Base-by-base conservation (phyloP, 805 yeast genomes). In the Yarrowia sp. region DNA sequence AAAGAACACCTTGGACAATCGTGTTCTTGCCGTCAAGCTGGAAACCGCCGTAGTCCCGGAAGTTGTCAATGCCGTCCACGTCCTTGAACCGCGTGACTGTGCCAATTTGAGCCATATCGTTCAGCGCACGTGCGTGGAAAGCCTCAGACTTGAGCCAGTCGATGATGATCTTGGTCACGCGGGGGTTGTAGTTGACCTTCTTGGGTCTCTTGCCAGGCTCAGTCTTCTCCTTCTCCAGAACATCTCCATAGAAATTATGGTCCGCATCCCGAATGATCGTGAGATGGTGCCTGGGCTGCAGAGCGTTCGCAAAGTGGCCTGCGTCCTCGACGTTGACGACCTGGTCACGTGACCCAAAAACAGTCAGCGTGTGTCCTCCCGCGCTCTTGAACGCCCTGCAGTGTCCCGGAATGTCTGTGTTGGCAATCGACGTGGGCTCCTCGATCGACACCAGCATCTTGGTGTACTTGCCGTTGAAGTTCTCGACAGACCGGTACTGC, bases 31-130 rank as follows among this genome's bases (percentile, higher is more conserved):
- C 70, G 8, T 65, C 65, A 10, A 53, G 73, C 60, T 72, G 74
- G 82, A 87, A 90, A 13, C 96, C 96, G 1, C 96, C 97, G 62
- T 86, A 70, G 68, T 90, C 96, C 65, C 97, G 78, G 68, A 88
- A 86, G 68, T 90, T 90, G 39, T 80, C 72, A 19, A 88, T 81
- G 0, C 91, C 92, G 6, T 86, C 88, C 19, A 88, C 79, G 0
- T 72, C 58, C 65, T 83, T 83, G 86, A 88, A 85, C 63, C 92
- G 74, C 1, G 83, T 73, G 19, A 75, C 67, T n/a, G 71, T 69
- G 5, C 79, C 79, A 3, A 83, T 71, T 18, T 64, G 66, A 16
- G 66, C 61, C 22, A 77, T 71, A 1, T 71, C 63, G 10, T 74
- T 70, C 64, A 77, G 75, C 66, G 86, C 88, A 56, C 93, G 73